Percentiles rank a stretch among this genome's conserved stretches.
Evolutionary conservation across 2,329 filamentous ascomycete genomes (phyloP).

Genomic region (Thelonectria olida): DNA sequence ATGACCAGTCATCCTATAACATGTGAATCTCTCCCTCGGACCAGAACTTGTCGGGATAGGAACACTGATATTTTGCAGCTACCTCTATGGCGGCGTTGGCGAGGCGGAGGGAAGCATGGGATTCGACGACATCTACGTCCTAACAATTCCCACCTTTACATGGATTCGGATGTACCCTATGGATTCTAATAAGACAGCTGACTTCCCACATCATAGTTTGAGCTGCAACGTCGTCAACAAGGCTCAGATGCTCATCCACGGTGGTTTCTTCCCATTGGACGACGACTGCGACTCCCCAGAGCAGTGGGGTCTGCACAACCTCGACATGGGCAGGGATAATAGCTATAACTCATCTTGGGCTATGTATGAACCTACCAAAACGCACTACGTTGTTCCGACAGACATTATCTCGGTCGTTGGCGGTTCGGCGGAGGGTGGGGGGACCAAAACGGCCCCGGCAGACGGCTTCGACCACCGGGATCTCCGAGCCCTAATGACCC

Average conservation of each 20-base stretch:
- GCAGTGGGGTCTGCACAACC: conserved; percentile 65
- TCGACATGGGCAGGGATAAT: conserved; percentile 63
- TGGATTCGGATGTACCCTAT: conserved; percentile 66
- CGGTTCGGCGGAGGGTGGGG: conserved; percentile 59
- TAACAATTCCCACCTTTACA: conserved; percentile 68
- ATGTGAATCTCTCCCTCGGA: conserved; percentile 55
- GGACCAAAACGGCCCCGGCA: conserved; percentile 59
- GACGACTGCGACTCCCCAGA: conserved; percentile 60
- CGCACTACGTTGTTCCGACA: conserved; percentile 61
- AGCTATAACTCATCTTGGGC: conserved; percentile 58
- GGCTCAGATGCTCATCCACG: conserved; percentile 70
- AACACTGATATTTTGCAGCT: conserved; percentile 51
- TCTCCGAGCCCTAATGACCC: too few species aligned
- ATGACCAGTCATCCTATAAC: conserved; percentile 70
- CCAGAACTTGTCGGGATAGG: not conserved
- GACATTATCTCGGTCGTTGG: conserved; percentile 60
- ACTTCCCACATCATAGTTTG: conserved; percentile 61
- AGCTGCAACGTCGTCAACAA: conserved; percentile 64
- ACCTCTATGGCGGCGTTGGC: conserved; percentile 68
- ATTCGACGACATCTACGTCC: conserved; percentile 69
- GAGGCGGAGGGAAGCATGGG: conserved; percentile 56
- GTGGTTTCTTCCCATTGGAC: conserved; percentile 63
- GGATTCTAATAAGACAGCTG: conserved; percentile 48
- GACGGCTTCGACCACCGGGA: conserved; percentile 62
- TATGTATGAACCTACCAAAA: conserved; percentile 58